Conservation (phyloP, 2,329 filamentous ascomycete species). For the Botrytis sinoallii region DNA sequence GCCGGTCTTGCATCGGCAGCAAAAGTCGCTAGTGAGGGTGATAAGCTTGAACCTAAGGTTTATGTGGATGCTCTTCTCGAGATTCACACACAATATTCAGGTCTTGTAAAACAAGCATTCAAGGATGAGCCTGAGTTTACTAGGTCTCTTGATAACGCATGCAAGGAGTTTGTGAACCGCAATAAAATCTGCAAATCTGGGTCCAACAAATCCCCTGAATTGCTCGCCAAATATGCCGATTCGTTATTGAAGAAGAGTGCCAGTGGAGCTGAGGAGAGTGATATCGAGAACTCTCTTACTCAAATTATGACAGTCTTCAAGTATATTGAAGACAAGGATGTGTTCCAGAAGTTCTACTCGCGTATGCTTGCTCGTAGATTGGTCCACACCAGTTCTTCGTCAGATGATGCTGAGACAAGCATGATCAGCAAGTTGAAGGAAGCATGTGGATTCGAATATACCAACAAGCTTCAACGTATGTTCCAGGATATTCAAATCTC, state of each 20-base stretch:
- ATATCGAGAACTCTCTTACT: conserved; percentile 81
- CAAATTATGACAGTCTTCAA: conserved; percentile 99
- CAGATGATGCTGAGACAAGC: conserved; percentile 94
- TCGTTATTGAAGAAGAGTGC: conserved; percentile 88
- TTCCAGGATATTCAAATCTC: conserved; percentile 99
- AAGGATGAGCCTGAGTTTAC: conserved; percentile 96
- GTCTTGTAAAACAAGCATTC: conserved; percentile 87
- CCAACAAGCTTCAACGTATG: conserved; percentile 99
- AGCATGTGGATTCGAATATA: conserved; percentile 97
- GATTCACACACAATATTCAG: conserved; percentile 90
- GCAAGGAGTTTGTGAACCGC: conserved; percentile 95
- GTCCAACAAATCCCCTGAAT: conserved; percentile 89
- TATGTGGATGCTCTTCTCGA: conserved; percentile 95
- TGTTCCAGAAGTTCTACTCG: conserved; percentile 99
- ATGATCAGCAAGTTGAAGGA: conserved; percentile 99
- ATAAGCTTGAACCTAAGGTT: conserved; percentile 90
- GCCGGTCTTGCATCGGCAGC: conserved; percentile 84
- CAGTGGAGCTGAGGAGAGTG: conserved; percentile 88
- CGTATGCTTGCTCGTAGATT: conserved; percentile 92
- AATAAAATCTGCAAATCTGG: conserved; percentile 94
- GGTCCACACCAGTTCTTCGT: conserved; percentile 92
- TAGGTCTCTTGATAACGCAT: conserved; percentile 91
- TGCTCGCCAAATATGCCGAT: conserved; percentile 94
- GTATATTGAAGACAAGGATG: conserved; percentile 99
- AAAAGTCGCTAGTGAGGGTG: conserved; percentile 83